These are phyloP conservation scores for Pichia sp. DNA, from an alignment of 1,139 yeast species.

Conservation along the genomic window DNA sequence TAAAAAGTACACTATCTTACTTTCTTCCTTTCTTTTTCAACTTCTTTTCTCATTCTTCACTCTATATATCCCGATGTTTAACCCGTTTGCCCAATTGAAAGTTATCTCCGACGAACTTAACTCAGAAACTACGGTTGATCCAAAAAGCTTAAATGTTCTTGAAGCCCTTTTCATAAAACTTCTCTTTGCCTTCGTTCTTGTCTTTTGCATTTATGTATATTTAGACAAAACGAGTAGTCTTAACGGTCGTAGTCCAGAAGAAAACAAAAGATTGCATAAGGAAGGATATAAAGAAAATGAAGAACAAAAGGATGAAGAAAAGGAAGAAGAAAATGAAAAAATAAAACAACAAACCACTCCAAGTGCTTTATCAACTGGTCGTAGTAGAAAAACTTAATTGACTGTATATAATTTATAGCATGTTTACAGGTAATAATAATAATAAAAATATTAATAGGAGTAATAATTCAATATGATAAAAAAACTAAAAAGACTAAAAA, in stretches of 20 bases:
- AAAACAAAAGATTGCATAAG: constrained; percentile 14
- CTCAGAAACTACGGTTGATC: constrained; percentile 4
- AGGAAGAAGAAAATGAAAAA: neutral
- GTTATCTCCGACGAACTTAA: constrained; percentile 14
- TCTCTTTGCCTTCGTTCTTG: constrained; percentile 21
- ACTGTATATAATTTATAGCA: no score
- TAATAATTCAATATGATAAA: no score
- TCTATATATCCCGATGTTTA: no score
- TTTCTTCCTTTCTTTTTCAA: no score
- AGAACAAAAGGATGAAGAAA: neutral
- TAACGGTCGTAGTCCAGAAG: constrained; percentile 21
- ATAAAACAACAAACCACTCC: neutral
- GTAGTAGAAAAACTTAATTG: no score
- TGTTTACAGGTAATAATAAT: no score
- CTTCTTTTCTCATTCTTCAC: no score
- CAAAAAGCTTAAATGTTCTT: constrained; percentile 9
- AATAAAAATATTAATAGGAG: no score
- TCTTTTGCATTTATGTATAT: constrained; percentile 19
- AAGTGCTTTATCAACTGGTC: neutral
- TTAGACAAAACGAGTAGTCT: constrained; percentile 21
- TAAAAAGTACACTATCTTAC: no score
- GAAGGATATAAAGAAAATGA: neutral
- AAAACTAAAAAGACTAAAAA: no score
- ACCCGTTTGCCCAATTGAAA: constrained; percentile 18
- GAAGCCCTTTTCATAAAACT: constrained; percentile 22